Conservation (phyloP, 2,329 filamentous ascomycete genomes). For the Akanthomyces uredinophilus region DNA sequence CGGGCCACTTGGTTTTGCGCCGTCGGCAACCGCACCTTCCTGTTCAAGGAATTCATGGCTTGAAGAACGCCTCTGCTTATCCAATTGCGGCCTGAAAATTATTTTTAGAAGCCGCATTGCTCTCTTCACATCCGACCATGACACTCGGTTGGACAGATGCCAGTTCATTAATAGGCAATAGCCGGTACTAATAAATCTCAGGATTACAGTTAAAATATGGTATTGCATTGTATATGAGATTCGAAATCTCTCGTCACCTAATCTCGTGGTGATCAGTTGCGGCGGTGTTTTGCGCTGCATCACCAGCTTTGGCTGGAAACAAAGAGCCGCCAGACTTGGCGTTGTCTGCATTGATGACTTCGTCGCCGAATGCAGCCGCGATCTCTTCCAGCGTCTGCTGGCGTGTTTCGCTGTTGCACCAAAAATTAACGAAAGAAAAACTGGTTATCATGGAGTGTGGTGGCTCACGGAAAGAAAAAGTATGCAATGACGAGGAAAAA, state of each 20-base stretch:
- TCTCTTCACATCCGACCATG: not conserved
- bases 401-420: constrained; percentile 34
- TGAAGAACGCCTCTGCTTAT: not conserved
- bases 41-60: not conserved
- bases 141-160: no score
- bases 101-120: not conserved
- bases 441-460: not conserved
- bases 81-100: not conserved
- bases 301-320: not conserved
- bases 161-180: no score
- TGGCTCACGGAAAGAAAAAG: constrained; percentile 43
- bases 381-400: constrained; percentile 44
- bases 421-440: no score
- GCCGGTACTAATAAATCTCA: no score
- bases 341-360: constrained; percentile 27
- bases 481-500: constrained; percentile 49
- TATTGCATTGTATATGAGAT: no score
- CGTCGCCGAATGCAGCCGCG: constrained; percentile 43
- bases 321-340: not conserved
- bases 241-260: not conserved
- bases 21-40: not conserved
- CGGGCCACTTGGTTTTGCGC: not conserved
- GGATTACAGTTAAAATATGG: not conserved
- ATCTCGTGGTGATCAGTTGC: not conserved
- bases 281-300: not conserved